phyloP scores from a whole-genome alignment of 805 yeast genomes.

The Candida mattraensis region DNA sequence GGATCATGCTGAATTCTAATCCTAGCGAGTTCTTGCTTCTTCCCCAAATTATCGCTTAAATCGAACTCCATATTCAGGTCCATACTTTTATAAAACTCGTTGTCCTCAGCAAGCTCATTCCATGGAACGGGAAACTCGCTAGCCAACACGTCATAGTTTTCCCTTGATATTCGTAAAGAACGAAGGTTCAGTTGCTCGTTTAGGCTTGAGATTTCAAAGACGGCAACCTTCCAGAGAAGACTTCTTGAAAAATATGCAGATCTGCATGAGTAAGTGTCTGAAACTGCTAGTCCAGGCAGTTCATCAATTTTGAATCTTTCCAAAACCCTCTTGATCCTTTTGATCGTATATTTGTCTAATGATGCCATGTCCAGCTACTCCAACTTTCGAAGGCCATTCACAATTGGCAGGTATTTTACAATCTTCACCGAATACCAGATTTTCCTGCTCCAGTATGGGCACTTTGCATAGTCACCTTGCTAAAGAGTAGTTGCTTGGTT shows the following conservation, averaged over 20 bases:
- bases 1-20: constrained; percentile 26
- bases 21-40: constrained; percentile 15
- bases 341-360: constrained; percentile 3
- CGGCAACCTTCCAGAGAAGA: constrained; percentile 25
- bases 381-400: no score
- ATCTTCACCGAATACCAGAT: neutral
- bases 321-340: constrained; percentile 7
- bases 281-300: constrained; percentile 6
- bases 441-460: neutral
- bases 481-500: no score
- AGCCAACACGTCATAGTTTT: constrained; percentile 20
- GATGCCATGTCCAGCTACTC: no score
- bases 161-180: constrained; percentile 18
- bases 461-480: no score
- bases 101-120: constrained; percentile 30
- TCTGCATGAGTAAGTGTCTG: constrained; percentile 7
- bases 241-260: constrained; percentile 23
- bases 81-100: constrained; percentile 20
- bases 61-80: constrained; percentile 23
- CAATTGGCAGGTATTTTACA: no score
- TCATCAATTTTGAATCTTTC: constrained; percentile 4
- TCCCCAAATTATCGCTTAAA: constrained; percentile 22
- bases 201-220: constrained; percentile 12
- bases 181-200: constrained; percentile 17
- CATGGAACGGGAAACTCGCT: constrained; percentile 34